Base-by-base conservation (phyloP, 495 filamentous ascomycete species). In the Penicilliopsis zonata region DNA sequence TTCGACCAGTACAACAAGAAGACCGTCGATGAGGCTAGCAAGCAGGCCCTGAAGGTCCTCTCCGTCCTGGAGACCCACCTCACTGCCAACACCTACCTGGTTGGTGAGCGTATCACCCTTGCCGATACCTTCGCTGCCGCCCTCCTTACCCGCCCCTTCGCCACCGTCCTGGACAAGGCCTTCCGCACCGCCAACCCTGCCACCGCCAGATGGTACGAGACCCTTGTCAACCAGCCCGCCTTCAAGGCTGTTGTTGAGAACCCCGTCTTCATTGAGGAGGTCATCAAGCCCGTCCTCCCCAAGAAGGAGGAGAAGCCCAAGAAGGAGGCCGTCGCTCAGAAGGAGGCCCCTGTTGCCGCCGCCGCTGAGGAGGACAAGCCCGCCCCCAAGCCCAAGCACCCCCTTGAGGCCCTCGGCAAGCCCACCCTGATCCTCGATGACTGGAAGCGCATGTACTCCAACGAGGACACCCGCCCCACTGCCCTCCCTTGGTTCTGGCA, bases 401-500 rank as follows among this genome's bases (percentile, higher is more conserved):
- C 90, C 38, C 72, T 93, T 40, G 90, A 94, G 61, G 69, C 74
- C 44, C 79, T 96, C 22, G 76, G 77, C 39, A 80, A 74, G 57
- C 72, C 92, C 27, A 78, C 76, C 30, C 65, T 96, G 49, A 65
- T 74, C 40, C 72, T 96, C 34, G 90, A 99, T 51, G 90, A 99
- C 53, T 93, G 80, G 83, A 99, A 99, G 79, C 85, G 87, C 48
- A 76, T 82, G 59, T 99, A 95, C 79, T 96, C 92, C 49, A 99
- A 99, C 75, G 69, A 80, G 42, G 88, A 96, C 28, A 87, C 83
- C 36, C 84, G 81, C 27, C 46, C 66, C 39, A 77, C 65, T 25
- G 84, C 87, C 44, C 61, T 96, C 43, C 86, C 88, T 52, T 99
- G 87, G 83, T 96, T 99, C 76, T 99, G 87, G 87, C 74, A 94